These are phyloP conservation scores for Fusarium nurragi DNA, from an alignment of 2,329 filamentous ascomycete species.

Conservation along the genomic window DNA sequence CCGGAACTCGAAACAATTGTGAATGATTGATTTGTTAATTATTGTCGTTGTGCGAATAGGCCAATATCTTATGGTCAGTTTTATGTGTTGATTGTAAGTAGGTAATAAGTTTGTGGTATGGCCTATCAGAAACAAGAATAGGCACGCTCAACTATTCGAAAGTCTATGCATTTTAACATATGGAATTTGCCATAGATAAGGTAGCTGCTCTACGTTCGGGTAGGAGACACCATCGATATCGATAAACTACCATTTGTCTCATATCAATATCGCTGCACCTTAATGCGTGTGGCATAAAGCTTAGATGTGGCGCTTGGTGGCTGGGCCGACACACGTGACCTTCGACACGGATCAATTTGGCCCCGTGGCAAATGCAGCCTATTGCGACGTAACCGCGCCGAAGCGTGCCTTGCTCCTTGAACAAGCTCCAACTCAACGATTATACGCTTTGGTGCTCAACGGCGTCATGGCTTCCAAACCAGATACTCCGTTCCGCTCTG, in stretches of 20 bases:
- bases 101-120: not conserved
- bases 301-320: constrained; percentile 11
- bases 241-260: constrained; percentile 9
- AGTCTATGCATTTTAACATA: constrained; percentile 5
- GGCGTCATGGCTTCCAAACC: constrained; percentile 70
- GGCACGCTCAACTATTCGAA: not conserved
- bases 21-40: not conserved
- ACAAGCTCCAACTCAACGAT: constrained; percentile 46
- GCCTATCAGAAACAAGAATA: constrained; percentile 16
- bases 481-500: constrained; percentile 99
- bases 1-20: not conserved
- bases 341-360: constrained; percentile 39
- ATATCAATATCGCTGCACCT: not conserved
- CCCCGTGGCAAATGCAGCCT: constrained; percentile 33
- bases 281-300: constrained; percentile 3
- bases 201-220: not conserved
- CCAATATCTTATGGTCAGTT: too few relatives aligned
- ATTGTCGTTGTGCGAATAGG: not conserved
- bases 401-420: constrained; percentile 42
- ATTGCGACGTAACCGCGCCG: constrained; percentile 43
- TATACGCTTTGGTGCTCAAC: constrained; percentile 46
- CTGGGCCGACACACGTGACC: constrained; percentile 40
- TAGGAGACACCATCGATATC: constrained; percentile 8
- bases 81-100: not conserved
- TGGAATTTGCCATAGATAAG: not conserved